A percentile compares a stretch with the other conserved stretches of the same genome.
phyloP scores from a whole-genome alignment of 129 eudicot species.

The Logfia minima region DNA sequence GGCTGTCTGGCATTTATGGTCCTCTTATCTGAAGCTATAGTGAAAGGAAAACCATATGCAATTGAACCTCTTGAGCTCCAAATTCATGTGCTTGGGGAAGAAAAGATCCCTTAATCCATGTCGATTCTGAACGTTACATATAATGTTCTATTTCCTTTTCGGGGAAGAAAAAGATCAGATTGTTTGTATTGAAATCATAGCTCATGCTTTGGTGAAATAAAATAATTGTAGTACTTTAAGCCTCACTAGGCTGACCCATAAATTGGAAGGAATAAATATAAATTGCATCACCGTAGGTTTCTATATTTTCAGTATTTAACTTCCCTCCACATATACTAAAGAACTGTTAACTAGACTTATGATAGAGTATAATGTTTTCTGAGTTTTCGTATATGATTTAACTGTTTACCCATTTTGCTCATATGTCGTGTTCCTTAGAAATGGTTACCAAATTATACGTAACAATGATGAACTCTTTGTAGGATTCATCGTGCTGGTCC shows the following conservation, averaged over 20 bases:
- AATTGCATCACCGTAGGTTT: too few relatives aligned
- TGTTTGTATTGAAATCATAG: neutral
- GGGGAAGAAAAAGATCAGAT: neutral
- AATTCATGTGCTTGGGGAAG: neutral
- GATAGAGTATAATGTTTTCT: neutral
- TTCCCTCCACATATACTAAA: neutral
- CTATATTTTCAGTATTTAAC: too few relatives aligned
- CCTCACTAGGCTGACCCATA: neutral
- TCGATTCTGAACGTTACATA: slow-evolving; percentile 1
- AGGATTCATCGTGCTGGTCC: slow-evolving; percentile 99
- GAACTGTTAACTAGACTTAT: neutral
- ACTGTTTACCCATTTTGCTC: neutral
- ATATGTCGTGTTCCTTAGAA: neutral
- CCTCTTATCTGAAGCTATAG: neutral
- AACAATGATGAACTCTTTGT: slow-evolving; percentile 28
- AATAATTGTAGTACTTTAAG: neutral
- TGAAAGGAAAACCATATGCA: neutral
- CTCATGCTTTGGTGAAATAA: neutral
- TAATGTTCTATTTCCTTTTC: neutral
- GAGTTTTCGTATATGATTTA: neutral
- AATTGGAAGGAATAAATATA: too few relatives aligned
- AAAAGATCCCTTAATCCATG: neutral
- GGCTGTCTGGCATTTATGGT: too few relatives aligned
- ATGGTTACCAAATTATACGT: slow-evolving; percentile 1
- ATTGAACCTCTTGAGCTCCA: neutral